Base-by-base conservation (phyloP, 1,139 yeast species). In the Saccharomycopsis crataegensis region DNA sequence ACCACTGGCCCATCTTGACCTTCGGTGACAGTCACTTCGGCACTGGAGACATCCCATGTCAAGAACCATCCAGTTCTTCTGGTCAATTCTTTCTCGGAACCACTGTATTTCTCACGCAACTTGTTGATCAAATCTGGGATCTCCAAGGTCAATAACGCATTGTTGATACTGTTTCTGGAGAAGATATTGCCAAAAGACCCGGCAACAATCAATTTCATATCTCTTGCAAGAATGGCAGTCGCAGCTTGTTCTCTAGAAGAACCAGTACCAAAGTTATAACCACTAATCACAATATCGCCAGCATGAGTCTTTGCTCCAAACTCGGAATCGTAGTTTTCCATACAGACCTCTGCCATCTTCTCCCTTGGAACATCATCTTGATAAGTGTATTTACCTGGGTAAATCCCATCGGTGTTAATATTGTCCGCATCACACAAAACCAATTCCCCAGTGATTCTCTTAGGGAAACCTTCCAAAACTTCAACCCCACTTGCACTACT, bases 161-260 rank as follows among this genome's bases (percentile, higher is more conserved):
- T 93, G 75, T 93, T 93, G 68, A 94, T 93, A 57, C 96, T 82
- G 75, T 93, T 93, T 73, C 99, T 80, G 59, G 91, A 85, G 73
- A 93, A 93, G 64, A 91, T 94, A 74, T 94, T 94, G 64, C 98
- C 96, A 67, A 93, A 93, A 0, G 99, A 93, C 45, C 99, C 99
- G 22, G 97, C 89, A 59, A 94, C 96, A 22, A 93, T 96, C 61
- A 93, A 75, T 61, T 83, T 82, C 79, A 93, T 89, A 57, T 93
- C 98, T 64, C 96, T 81, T 43, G 99, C 98, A 60, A 94, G 76
- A 59, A 94, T 86, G 47, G 96, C 91, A 34, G 99, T 93, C 43
- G 99, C 99, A 1, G 99, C 99, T 72, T 93, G 99, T 69, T 93
- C 99, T 72, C 99, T 83, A n/a, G 96, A 89, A 6, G 98, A 90